These are phyloP conservation scores for Polytolypa hystricis DNA, from an alignment of 2,329 filamentous ascomycete genomes.

Conservation along the genomic window DNA sequence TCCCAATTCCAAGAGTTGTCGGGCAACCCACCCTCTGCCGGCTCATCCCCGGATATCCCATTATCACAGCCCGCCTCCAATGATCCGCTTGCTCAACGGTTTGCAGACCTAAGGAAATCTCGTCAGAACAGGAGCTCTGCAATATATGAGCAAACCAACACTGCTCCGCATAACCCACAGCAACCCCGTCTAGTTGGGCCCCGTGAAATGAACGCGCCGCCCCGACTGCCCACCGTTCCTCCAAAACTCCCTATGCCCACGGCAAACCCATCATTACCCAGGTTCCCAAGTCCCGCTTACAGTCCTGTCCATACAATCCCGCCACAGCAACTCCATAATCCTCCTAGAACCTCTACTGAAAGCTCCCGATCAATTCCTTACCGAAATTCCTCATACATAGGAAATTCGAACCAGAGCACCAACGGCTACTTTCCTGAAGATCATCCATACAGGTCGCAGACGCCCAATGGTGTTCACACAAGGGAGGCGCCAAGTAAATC, in stretches of 20 bases:
- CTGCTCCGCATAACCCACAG: conserved; percentile 16
- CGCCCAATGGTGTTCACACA: conserved; percentile 31
- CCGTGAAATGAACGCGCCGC: conserved; percentile 30
- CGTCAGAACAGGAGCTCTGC: conserved; percentile 9
- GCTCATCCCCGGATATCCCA: conserved; percentile 9
- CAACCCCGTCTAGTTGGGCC: conserved; percentile 31
- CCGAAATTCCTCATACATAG: conserved; percentile 9
- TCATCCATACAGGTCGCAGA: conserved; percentile 34
- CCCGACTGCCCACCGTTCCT: conserved; percentile 26
- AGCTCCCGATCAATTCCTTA: conserved; percentile 24
- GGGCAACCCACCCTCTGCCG: conserved; percentile 7
- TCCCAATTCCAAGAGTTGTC: conserved; percentile 30
- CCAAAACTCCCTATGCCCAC: conserved; percentile 31
- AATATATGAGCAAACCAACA: conserved; percentile 10
- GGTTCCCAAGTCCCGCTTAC: conserved; percentile 38
- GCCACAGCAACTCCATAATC: conserved; percentile 26
- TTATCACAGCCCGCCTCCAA: conserved; percentile 10
- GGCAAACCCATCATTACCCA: conserved; percentile 31
- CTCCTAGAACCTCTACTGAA: conserved; percentile 31
- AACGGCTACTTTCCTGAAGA: conserved; percentile 27
- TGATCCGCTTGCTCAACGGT: conserved; percentile 32
- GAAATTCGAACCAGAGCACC: conserved; percentile 21
- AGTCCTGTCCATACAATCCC: conserved; percentile 34
- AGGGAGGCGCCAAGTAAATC: conserved; percentile 33
- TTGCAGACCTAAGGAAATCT: conserved; percentile 27